Evolutionary conservation across 805 yeast species (phyloP), one percentile per base, ranked within the genome.

Genomic region (Saccharomycopsis fermentans): DNA sequence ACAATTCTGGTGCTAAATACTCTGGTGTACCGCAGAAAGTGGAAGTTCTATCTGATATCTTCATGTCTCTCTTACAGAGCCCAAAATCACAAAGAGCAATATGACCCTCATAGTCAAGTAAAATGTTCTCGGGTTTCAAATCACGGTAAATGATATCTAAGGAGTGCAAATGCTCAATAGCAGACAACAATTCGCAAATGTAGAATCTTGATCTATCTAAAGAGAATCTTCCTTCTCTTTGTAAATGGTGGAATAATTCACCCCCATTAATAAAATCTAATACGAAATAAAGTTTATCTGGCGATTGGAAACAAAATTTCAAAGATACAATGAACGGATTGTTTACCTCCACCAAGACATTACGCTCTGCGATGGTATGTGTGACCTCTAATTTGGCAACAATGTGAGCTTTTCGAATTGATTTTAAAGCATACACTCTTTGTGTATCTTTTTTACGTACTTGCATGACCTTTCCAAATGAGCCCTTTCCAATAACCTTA

Each of bases 11-110:
- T 0, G 98, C 97, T 64, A 94, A 77, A 71, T 94, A 94, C 72
- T 94, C 98, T 0, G 98, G 98, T 0, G 99, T 94, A 47, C 99
- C 99, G 73, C 99, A 94, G 70, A 94, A 94, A 0, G 99, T 94
- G 66, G 86, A 86, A 0, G 90, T 85, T 71, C 87, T 87, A 66
- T 90, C 96, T 61, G 87, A 86, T 65, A 85, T 82, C 64, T 84
- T 82, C 99, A 94, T 94, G 74, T 94, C 90, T 66, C 94, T 81
- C 73, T 94, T 94, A 75, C 98, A 94, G 51, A 94, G 77, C 5
- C 99, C 99, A 70, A 94, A 94, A 73, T 94, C 99, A 75, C 99
- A 94, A 58, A 94, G 75, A 1, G 98, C 97, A 69, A 94, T 94
- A 71, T 94, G 99, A 2, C 99, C 99, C 67, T 94, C 96, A 73